A percentile compares a stretch with the other conserved stretches of the same genome.
Evolutionary conservation across 345 rosid species (phyloP).

Genomic region (Eucalyptus cloeziana): DNA sequence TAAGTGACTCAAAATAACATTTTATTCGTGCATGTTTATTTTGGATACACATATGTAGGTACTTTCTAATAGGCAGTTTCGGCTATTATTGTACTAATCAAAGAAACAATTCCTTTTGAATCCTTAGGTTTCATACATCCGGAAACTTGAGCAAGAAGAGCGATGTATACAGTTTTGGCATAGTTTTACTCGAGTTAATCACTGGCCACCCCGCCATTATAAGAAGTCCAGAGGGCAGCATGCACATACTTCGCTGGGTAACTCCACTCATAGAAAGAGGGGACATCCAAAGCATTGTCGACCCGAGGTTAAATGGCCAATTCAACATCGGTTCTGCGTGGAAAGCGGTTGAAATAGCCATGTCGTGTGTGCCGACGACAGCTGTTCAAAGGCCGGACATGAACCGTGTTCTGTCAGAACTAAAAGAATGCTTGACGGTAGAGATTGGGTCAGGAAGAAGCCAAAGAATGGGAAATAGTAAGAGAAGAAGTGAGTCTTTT

Average conservation of each 20-base stretch:
- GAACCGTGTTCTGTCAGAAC: constrained; percentile 12
- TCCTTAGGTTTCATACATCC: background rate
- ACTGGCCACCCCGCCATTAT: constrained; percentile 29
- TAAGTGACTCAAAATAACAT: too few species aligned
- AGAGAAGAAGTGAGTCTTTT: background rate
- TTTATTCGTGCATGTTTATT: background rate
- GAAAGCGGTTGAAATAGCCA: constrained; percentile 32
- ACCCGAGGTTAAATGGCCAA: constrained; percentile 15
- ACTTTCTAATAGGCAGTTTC: background rate
- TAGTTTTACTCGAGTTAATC: constrained; percentile 35
- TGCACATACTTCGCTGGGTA: constrained; percentile 30
- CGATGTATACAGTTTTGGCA: constrained; percentile 46
- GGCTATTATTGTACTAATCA: background rate
- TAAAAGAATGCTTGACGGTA: constrained; percentile 15
- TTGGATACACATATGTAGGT: background rate
- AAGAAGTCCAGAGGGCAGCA: constrained; percentile 4
- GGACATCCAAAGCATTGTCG: constrained; percentile 24
- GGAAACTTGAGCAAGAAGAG: constrained; percentile 24
- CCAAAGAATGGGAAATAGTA: background rate
- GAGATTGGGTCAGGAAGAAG: background rate
- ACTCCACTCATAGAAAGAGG: constrained; percentile 13
- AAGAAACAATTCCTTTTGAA: background rate
- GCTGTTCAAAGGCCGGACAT: constrained; percentile 19
- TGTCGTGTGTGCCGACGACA: constrained; percentile 14
- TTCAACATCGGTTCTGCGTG: constrained; percentile 19